A percentile compares a stretch with the other conserved stretches of the same genome.
phyloP scores from a whole-genome alignment of 1,284 basidiomycete genomes.

The Ganoderma lucidum region DNA sequence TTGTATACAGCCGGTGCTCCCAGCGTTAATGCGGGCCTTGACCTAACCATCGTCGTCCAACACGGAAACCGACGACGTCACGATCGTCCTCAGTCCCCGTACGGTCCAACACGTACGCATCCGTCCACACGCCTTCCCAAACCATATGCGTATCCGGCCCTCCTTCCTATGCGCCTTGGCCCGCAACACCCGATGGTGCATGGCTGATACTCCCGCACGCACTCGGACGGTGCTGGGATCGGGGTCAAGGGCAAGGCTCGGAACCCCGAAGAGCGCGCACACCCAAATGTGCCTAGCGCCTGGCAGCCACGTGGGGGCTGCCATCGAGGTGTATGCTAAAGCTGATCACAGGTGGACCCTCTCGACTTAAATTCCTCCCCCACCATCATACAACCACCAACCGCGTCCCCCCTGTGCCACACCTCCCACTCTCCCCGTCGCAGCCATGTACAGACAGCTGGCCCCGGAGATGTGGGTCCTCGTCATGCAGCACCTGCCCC shows the following conservation, averaged over 20 bases:
- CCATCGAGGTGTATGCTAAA: neutral
- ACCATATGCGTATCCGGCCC: neutral
- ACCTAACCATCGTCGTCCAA: constrained; percentile 9
- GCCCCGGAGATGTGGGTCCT: constrained; percentile 5
- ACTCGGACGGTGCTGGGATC: neutral
- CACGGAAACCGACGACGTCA: constrained; percentile 4
- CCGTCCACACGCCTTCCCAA: neutral
- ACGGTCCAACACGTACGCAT: neutral
- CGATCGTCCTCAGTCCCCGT: neutral
- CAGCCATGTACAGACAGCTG: constrained; percentile 1
- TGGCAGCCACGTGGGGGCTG: constrained; percentile 11
- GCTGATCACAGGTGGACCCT: neutral
- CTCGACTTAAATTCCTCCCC: constrained; percentile 1
- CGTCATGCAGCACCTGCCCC: constrained; percentile 7
- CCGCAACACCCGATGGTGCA: neutral
- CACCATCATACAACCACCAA: constrained; percentile 1
- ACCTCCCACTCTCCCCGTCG: neutral
- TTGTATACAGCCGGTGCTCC: neutral
- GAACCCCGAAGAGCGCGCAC: constrained; percentile 7
- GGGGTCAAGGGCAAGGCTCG: neutral
- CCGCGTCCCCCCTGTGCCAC: neutral
- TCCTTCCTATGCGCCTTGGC: neutral
- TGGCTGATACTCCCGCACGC: neutral
- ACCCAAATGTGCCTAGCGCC: constrained; percentile 9
- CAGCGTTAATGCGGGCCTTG: neutral